Evolutionary conservation across 352 stramenopile species (phyloP), one percentile per base, ranked within the genome.

Genomic region (Phytophthora agathidicida): DNA sequence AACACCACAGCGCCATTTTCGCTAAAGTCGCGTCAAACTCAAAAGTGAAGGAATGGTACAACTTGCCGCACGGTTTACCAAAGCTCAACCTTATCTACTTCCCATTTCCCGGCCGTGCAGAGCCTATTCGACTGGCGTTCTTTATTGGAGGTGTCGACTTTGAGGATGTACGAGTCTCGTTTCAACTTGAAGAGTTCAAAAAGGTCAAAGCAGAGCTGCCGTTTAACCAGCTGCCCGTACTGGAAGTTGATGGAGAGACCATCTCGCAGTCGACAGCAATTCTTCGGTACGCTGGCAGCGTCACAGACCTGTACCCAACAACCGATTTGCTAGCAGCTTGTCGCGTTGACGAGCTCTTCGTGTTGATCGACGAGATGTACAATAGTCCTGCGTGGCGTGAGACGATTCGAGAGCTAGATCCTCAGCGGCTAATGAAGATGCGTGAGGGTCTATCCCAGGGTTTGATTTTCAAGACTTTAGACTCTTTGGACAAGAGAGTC

Each of bases 81-180:
- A 70, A 71, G 54, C 51, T 74, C 19, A 74, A 83, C 35, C 71
- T 91, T 23, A 83, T 63, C 14, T 91, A 91, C 47, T 78, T 90
- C 43, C 45, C 74, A 7, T 17, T 67, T 31, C 45, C 60, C 28
- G 75, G 73, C 2, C 72, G 69, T 24, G 77, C 44, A 16, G 82
- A 90, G 55, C 37, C 71, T 3, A 86, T 81, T 7, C 73, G 80
- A n/a, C 67, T 92, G 14, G 73, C 70, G 0, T 66, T 86, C 39
- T 65, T 54, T 19, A 73, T 92, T 27, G 75, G 65, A 37, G 73
- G 60, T 28, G 49, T 92, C 26, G 45, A 69, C 27, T 92, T 88
- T 42, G 71, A 76, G n/a, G 75, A 92, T 51, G 57, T 80, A 28
- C 65, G 73, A 11, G 50, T 90, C 13, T 43, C 49, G 2, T 59